These are phyloP conservation scores for Otatea glauca DNA, from an alignment of 176 grass and related monocot species.

Conservation along the genomic window DNA sequence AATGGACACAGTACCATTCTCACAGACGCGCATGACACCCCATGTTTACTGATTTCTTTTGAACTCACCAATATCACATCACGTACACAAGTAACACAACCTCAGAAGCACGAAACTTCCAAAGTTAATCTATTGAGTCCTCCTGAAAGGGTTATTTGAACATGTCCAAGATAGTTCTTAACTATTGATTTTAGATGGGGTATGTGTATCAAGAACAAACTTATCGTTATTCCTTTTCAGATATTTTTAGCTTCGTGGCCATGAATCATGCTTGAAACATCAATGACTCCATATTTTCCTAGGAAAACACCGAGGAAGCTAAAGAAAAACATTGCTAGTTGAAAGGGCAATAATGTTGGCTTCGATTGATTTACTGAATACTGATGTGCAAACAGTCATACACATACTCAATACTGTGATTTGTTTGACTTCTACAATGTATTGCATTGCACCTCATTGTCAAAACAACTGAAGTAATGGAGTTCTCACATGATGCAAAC, in stretches of 20 bases:
- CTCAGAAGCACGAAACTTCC: not conserved
- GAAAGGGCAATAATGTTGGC: not conserved
- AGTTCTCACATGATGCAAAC: constrained; percentile 24
- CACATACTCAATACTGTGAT: not conserved
- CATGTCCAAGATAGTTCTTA: not conserved
- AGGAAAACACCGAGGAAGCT: not conserved
- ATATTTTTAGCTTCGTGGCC: constrained; percentile 13
- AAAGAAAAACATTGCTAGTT: not conserved
- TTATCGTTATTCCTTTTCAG: not conserved
- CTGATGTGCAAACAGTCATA: not conserved
- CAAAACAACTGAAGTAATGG: constrained; percentile 48
- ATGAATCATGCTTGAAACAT: constrained; percentile 13
- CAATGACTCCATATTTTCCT: not conserved
- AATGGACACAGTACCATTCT: constrained; percentile 13
- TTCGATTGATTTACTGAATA: not conserved
- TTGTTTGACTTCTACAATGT: constrained; percentile 38
- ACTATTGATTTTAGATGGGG: not conserved
- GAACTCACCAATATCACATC: not conserved
- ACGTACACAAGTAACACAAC: not conserved
- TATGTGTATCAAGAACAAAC: not conserved
- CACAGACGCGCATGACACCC: constrained; percentile 2
- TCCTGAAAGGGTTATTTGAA: not conserved
- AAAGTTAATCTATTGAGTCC: not conserved
- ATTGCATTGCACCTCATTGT: constrained; percentile 21
- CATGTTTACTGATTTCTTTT: constrained; percentile 33